Base-by-base conservation (phyloP, 305 asterid genomes). In the Plantago lanceolata region DNA sequence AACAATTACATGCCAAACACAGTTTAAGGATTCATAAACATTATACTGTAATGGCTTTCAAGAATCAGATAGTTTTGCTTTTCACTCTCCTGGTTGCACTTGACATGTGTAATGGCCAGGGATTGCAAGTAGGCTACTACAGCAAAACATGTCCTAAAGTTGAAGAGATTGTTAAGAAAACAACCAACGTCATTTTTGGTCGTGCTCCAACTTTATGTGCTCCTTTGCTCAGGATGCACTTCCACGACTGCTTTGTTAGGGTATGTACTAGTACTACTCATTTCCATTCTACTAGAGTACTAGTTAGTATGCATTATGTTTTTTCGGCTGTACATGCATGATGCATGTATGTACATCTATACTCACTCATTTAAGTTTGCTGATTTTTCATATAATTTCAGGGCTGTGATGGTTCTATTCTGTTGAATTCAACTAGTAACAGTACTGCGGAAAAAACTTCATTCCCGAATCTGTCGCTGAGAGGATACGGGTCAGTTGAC, bases 361-460 rank as follows among this genome's bases (percentile, higher is more conserved):
- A 37, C 7, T 16, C 12, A 2, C 19, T n/a, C n/a, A 0, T 19
- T 19, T 52, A 20, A 20, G 37, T 1, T 40, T 15, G 15, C 15
- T 40, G 15, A 40, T 12, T 12, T 40, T 11, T 12, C 44, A 6
- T 16, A 52, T 24, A 24, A 24, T 40, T 40, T 24, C 48, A 85
- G 94, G 94, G 94, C 18, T 85, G 94, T 31, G 94, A 85, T 67
- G 90, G 81, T 3, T 85, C 94, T 0, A 68, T 85, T 20, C 69
- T 85, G 2, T 26, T 85, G n/a, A 83, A 85, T 71, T 66, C 88
- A 1, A 81, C 84, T 5, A 24, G 28, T 24, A 24, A 24, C 28
- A 24, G 1, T 3, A n/a, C 31, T 61, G 81, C 94, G 0, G 90
- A 83, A 79, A 85, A 78, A 71, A 84, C 76, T 24, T 64, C 85